Conservation (phyloP, 1,284 basidiomycete genomes). For the Melampsora larici-populina region DNA sequence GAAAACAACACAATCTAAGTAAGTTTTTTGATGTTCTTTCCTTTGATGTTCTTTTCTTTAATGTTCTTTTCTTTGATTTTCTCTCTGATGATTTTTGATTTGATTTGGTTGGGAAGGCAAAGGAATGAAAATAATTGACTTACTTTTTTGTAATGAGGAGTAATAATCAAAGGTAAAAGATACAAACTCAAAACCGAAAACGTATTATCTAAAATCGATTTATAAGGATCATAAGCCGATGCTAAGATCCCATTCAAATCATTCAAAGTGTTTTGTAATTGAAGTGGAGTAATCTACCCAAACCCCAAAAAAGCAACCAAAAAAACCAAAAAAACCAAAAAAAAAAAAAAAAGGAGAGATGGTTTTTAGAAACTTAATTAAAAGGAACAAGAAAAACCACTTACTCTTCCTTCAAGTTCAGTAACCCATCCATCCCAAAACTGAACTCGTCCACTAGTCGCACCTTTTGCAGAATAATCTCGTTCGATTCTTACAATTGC, state of each 20-base stretch:
- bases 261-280: constrained; percentile 78
- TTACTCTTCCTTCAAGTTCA: constrained; percentile 57
- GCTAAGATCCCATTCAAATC: constrained; percentile 75
- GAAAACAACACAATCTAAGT: background rate
- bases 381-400: constrained; percentile 48
- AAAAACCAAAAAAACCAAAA: constrained; percentile 45
- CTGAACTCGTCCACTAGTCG: constrained; percentile 53
- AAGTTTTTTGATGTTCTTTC: too few species aligned
- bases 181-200: constrained; percentile 71
- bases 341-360: constrained; percentile 46
- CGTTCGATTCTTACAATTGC: constrained; percentile 55
- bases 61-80: too few species aligned
- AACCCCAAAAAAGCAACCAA: constrained; percentile 53
- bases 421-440: constrained; percentile 56
- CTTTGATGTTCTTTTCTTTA: too few species aligned
- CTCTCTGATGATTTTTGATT: too few species aligned
- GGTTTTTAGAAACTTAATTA: too few species aligned
- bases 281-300: constrained; percentile 71
- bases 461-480: constrained; percentile 53
- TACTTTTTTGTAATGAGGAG: constrained; percentile 72
- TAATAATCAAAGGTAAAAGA: constrained; percentile 63
- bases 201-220: constrained; percentile 65
- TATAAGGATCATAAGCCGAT: constrained; percentile 67
- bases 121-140: too few species aligned
- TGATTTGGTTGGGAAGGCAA: background rate